These are phyloP conservation scores for Metschnikowia santaceciliae DNA, from an alignment of 805 yeast species.

Conservation along the genomic window DNA sequence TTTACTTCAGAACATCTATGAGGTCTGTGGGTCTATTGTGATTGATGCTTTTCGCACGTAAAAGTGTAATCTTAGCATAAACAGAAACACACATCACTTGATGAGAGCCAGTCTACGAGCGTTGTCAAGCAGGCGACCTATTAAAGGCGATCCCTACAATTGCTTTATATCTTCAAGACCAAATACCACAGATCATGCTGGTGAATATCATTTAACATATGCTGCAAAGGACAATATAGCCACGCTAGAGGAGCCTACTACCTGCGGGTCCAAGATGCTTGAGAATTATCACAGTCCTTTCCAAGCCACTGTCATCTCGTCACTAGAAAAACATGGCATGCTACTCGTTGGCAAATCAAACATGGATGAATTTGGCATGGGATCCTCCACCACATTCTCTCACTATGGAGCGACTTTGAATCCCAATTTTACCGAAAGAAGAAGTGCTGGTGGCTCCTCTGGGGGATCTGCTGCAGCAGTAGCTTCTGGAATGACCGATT, in stretches of 20 bases:
- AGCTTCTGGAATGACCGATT: constrained; percentile 62
- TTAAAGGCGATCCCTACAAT: constrained; percentile 12
- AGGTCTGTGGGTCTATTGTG: too few relatives aligned
- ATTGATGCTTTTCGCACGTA: background rate
- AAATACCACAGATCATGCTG: background rate
- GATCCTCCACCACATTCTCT: constrained; percentile 61
- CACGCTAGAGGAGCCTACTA: constrained; percentile 59
- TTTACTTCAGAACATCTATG: too few relatives aligned
- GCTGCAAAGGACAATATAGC: constrained; percentile 75
- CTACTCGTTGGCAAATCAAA: constrained; percentile 74
- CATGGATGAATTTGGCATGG: constrained; percentile 98
- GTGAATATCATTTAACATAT: constrained; percentile 1
- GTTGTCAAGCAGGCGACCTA: background rate
- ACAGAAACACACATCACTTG: background rate
- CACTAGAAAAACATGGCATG: constrained; percentile 52
- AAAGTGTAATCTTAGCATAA: background rate
- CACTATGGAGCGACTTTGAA: constrained; percentile 56
- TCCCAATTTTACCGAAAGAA: constrained; percentile 27
- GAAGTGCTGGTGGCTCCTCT: constrained; percentile 82
- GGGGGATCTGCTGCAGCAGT: constrained; percentile 97
- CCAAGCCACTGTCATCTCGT: constrained; percentile 66
- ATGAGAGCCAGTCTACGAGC: constrained; percentile 2
- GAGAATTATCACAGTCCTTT: constrained; percentile 66
- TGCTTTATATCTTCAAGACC: constrained; percentile 7
- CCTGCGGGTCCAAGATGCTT: constrained; percentile 73